These are phyloP conservation scores for Trypanosoma boissoni DNA, from an alignment of 208 protist genomes.

Conservation along the genomic window DNA sequence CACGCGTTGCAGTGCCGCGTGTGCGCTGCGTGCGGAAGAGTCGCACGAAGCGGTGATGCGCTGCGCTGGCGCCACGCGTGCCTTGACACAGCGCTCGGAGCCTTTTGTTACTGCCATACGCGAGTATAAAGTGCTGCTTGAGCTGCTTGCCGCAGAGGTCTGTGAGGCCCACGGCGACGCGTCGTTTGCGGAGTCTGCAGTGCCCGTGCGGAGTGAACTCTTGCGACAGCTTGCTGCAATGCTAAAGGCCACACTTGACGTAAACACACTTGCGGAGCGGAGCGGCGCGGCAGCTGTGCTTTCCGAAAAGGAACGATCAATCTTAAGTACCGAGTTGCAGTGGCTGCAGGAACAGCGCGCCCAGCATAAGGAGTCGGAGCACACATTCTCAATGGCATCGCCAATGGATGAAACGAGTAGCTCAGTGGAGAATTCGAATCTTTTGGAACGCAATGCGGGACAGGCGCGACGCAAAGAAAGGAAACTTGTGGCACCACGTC, in stretches of 20 bases:
- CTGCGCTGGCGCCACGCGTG: constrained; percentile 33
- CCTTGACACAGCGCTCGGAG: constrained; percentile 23
- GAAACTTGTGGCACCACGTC: too few species aligned
- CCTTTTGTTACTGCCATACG: constrained; percentile 45
- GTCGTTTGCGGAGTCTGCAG: constrained; percentile 5
- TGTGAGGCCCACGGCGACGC: background rate
- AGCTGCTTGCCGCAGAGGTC: constrained; percentile 23
- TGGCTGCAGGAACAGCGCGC: too few species aligned
- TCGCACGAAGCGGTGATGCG: constrained; percentile 29
- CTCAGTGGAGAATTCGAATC: too few species aligned
- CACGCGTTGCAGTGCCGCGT: constrained; percentile 32
- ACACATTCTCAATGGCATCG: too few species aligned
- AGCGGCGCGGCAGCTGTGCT: constrained; percentile 2
- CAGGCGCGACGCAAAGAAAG: too few species aligned
- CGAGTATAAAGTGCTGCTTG: constrained; percentile 47
- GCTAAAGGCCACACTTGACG: constrained; percentile 32
- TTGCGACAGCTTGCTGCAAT: constrained; percentile 32
- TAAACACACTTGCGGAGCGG: constrained; percentile 16
- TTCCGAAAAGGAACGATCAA: constrained; percentile 23
- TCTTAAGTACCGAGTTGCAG: constrained; percentile 22
- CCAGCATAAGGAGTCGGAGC: too few species aligned
- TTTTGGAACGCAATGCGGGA: too few species aligned
- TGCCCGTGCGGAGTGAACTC: constrained; percentile 29
- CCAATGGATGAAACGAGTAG: too few species aligned
- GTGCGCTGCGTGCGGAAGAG: constrained; percentile 11